Base-by-base conservation (phyloP, 2,329 filamentous ascomycete species). In the Trichoderma hamatum region DNA sequence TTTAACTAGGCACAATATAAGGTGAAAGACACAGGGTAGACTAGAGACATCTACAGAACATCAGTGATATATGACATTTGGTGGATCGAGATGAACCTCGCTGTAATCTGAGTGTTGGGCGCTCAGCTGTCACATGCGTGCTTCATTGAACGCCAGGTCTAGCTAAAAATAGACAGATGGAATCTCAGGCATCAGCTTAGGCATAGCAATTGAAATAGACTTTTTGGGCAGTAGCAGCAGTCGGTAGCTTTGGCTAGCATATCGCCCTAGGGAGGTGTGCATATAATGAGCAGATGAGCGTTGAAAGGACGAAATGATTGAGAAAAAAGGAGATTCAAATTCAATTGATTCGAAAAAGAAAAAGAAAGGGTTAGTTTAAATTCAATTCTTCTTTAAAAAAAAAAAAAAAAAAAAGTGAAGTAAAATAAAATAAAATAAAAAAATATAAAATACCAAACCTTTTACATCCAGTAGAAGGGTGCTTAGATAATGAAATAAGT, bases 401-500 rank as follows among this genome's bases (percentile, higher is more conserved):
- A n/a, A n/a, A n/a, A n/a, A n/a, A n/a, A n/a, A n/a, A n/a, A n/a
- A n/a, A n/a, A n/a, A n/a, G n/a, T n/a, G n/a, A n/a, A n/a, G n/a
- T n/a, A n/a, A n/a, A n/a, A n/a, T n/a, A n/a, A n/a, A n/a, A n/a
- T n/a, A n/a, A n/a, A n/a, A n/a, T n/a, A n/a, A n/a, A n/a, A n/a
- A n/a, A n/a, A n/a, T n/a, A n/a, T n/a, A n/a, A n/a, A n/a, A n/a
- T n/a, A n/a, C n/a, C n/a, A n/a, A n/a, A n/a, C n/a, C n/a, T n/a
- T n/a, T n/a, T n/a, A n/a, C n/a, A n/a, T n/a, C n/a, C n/a, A n/a
- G n/a, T n/a, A n/a, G n/a, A 52, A 55, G 13, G n/a, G 21, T 55
- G 61, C 51, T 64, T 64, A 64, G 5, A 55, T 64, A 55, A 64
- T 43, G 13, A 5, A 62, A 16, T 51, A n/a, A n/a, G n/a, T n/a